These are phyloP conservation scores for Fraxinus anomala DNA, from an alignment of 257 asterid genomes.

Conservation along the genomic window DNA sequence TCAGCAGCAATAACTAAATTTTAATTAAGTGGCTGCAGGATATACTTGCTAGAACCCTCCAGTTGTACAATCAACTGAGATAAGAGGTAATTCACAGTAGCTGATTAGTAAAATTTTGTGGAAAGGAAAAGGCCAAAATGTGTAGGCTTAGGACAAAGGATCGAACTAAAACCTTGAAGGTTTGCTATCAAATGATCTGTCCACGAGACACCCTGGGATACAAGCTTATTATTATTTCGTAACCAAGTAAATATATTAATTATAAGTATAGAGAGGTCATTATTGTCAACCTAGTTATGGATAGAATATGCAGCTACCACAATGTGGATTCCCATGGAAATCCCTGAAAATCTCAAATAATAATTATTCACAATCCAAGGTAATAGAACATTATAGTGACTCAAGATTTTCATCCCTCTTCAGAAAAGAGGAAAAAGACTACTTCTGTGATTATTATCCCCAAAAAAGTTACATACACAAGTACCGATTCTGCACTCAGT, in stretches of 20 bases:
- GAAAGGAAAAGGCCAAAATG: neutral
- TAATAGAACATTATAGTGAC: neutral
- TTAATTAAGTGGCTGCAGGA: neutral
- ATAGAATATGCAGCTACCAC: neutral
- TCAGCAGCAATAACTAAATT: neutral
- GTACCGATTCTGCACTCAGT: neutral
- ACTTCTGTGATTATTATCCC: neutral
- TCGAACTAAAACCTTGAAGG: neutral
- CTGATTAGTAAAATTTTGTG: neutral
- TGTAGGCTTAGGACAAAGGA: neutral
- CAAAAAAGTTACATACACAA: neutral
- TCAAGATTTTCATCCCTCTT: neutral
- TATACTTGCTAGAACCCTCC: neutral
- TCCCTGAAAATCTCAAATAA: neutral
- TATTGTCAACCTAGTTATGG: neutral
- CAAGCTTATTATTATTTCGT: neutral
- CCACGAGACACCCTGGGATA: neutral
- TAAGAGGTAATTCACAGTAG: neutral
- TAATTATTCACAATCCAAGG: no score
- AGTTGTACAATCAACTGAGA: neutral
- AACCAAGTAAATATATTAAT: neutral
- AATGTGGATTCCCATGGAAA: neutral
- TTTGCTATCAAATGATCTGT: neutral
- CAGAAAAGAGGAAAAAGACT: neutral
- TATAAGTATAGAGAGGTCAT: neutral